Evolutionary conservation across 192 early-diverging fungal genomes (phyloP), one percentile per base, ranked within the genome.

Genomic region (Podila horticola): DNA sequence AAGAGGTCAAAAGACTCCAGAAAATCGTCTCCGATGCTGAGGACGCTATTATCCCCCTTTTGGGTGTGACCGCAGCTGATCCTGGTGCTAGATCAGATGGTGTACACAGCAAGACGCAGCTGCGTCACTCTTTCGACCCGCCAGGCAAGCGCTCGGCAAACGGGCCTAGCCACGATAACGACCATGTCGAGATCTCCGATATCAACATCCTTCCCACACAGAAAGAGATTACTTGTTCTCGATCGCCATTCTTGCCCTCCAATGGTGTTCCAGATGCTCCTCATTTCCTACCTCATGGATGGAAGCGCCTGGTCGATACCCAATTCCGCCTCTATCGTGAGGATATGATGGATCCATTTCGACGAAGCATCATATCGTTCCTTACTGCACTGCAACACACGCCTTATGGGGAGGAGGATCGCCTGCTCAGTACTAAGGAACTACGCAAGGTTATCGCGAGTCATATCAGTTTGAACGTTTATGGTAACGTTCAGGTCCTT

Each of bases 301-400:
- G 82, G 49, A 79, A 69, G 10, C 84, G 88, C 12, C 82, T 86
- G 28, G 24, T 91, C 6, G 90, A 92, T 67, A 83, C 79, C 6
- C 87, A 91, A 50, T 92, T 91, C 63, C 88, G 89, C 0, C 33
- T 92, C 4, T 74, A 90, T 12, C 69, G 91, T 24, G 90, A 92
- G 59, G 91, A 92, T 38, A 74, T 90, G 71, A 61, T 91, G 33
- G 64, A 70, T 30, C 62, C 88, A 50, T 30, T 91, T 4, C 68
- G 85, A 1, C 33, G 33, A 3, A 86, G 89, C 4, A 66, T 91
- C 10, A 49, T 31, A 10, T 67, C 69, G 36, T 90, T 90, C 65
- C 24, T 90, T 2, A 13, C 51, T 0, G 62, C 52, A 11, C 69
- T 85, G 2, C 60, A 60, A 2, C 62, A 63, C 11, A 67, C 41